phyloP scores from a whole-genome alignment of 2,329 filamentous ascomycete species.

The Fusarium succisae region DNA sequence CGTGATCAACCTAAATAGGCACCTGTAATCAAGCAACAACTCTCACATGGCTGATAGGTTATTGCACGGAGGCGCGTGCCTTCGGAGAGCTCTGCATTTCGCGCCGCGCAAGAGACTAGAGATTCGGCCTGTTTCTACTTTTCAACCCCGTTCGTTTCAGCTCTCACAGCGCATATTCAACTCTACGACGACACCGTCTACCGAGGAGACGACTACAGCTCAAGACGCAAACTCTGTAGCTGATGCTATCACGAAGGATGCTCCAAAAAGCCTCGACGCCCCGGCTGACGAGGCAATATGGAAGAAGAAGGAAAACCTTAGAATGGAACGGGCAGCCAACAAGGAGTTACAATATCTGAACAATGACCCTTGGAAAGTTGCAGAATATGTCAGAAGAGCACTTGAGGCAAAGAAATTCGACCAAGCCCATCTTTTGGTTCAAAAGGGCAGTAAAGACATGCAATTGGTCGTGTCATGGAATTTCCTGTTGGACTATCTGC shows the following conservation, averaged over 20 bases:
- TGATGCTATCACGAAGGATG: slow-evolving; percentile 27
- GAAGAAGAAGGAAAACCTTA: slow-evolving; percentile 36
- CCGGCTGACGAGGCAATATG: slow-evolving; percentile 19
- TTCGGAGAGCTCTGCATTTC: slow-evolving; percentile 40
- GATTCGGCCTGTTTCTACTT: slow-evolving; percentile 5
- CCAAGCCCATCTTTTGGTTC: slow-evolving; percentile 74
- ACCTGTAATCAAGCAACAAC: not conserved
- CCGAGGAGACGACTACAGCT: slow-evolving; percentile 4
- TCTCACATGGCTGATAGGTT: slow-evolving; percentile 42
- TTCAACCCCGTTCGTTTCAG: slow-evolving; percentile 15
- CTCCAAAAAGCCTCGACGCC: slow-evolving; percentile 34
- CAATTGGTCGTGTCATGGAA: slow-evolving; percentile 87
- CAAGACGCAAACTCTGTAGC: not conserved
- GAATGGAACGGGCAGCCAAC: slow-evolving; percentile 52
- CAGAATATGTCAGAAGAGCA: slow-evolving; percentile 69
- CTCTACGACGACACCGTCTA: slow-evolving; percentile 17
- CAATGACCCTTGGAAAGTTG: slow-evolving; percentile 76
- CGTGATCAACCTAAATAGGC: not conserved
- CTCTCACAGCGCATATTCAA: slow-evolving; percentile 14
- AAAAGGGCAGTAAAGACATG: slow-evolving; percentile 71
- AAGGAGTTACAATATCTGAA: slow-evolving; percentile 70
- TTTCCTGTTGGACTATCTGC: slow-evolving; percentile 76
- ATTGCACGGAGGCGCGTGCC: slow-evolving; percentile 41
- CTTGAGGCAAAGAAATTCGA: slow-evolving; percentile 68
- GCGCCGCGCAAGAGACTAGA: slow-evolving; percentile 11